Base-by-base conservation (phyloP, 768 basidiomycete species). In the Tylopilus balloui region DNA sequence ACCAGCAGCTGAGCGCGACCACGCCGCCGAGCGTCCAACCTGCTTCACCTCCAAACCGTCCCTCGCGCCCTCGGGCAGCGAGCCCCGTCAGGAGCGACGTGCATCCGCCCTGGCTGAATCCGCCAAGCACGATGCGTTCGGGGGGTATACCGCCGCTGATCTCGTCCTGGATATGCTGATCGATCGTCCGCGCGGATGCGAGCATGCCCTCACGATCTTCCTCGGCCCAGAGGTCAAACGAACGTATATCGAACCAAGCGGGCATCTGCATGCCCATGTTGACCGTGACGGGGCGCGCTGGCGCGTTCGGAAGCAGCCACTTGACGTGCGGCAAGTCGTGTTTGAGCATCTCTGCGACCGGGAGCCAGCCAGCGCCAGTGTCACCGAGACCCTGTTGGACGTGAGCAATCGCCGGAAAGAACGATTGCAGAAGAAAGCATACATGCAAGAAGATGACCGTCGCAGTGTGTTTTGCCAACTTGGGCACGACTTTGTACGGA, bases 361-460 rank as follows among this genome's bases (percentile, higher is more conserved):
- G 83, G 54, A 80, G 69, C 88, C 86, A 90, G 25, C 91, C 90
- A 55, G 75, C 60, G 3, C 86, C 88, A 44, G 78, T 75, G 58
- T 88, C 85, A 19, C 89, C 88, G 35, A 91, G 71, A 24, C 89
- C 87, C 86, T 90, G 40, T 28, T 35, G 12, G 36, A 48, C 27
- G 36, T 38, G 47, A 53, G 52, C 25, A 45, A 48, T n/a, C 24
- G 39, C 19, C 38, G 27, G 56, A 13, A 14, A 36, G 14, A 13
- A 4, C 14, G 25, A 24, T 35, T 20, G 34, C 14, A 8, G 20
- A 32, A 36, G 19, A 42, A 40, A 43, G 42, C 86, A 58, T 65
- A 92, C 92, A 76, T 95, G 93, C 31, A 91, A 69, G 66, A 94
- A 92, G 60, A 95, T 86, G 54, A 95, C 80, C 0, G 90, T 92